Percentiles rank a stretch among this genome's conserved stretches.
Evolutionary conservation across 257 asterid species (phyloP).

Genomic region (Galeopsis tetrahit): DNA sequence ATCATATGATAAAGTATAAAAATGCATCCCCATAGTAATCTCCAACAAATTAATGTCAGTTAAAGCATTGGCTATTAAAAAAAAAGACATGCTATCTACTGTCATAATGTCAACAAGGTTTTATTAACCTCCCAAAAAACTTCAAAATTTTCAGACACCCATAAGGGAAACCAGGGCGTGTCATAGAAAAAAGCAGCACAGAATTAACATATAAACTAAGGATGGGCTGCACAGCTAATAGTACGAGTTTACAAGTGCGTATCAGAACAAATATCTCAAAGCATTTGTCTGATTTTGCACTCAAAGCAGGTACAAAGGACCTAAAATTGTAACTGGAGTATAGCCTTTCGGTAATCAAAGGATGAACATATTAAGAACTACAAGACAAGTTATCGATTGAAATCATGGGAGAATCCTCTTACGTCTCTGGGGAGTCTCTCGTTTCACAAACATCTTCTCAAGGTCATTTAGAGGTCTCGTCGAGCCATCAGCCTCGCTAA

Average conservation of each 20-base stretch:
- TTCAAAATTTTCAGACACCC: neutral
- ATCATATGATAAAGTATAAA: neutral
- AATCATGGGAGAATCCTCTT: conserved; percentile 68
- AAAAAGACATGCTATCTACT: neutral
- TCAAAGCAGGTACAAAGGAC: conserved; percentile 8
- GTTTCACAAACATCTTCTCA: conserved; percentile 81
- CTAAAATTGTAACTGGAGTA: neutral
- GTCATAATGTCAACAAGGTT: neutral
- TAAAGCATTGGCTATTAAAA: neutral
- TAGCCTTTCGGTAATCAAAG: neutral
- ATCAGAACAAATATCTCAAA: conserved; percentile 22
- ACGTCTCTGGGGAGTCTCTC: conserved; percentile 89
- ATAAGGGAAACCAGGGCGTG: neutral
- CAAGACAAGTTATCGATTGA: conserved; percentile 4
- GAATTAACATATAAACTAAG: conserved; percentile 11
- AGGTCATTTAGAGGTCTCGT: conserved; percentile 76
- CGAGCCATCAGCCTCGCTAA: conserved; percentile 88
- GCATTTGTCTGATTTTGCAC: conserved; percentile 26
- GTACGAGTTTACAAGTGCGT: conserved; percentile 30
- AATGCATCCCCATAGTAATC: neutral
- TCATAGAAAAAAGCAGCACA: neutral
- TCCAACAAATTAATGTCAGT: neutral
- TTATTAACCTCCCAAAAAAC: neutral
- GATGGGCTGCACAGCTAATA: conserved; percentile 22
- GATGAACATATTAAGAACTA: neutral